These are phyloP conservation scores for Cladosporium velox DNA, from an alignment of 2,329 filamentous ascomycete genomes.

Conservation along the genomic window DNA sequence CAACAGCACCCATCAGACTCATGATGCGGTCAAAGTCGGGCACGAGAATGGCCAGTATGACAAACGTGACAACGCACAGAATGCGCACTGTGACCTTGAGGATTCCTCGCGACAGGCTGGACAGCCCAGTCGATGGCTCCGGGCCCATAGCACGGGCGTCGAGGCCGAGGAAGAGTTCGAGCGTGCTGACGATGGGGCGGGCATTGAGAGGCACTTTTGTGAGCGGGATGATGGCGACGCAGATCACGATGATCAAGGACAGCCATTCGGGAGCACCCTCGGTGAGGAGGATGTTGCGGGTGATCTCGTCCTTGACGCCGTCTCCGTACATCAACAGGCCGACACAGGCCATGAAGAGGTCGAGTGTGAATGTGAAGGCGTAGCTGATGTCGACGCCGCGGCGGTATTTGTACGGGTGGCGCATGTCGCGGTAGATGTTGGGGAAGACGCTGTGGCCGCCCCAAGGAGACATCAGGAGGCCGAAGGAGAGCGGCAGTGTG, in stretches of 20 bases:
- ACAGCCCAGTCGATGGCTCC: conserved; percentile 53
- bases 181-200: conserved; percentile 80
- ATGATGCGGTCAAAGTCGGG: conserved; percentile 88
- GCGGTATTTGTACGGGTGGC: conserved; percentile 78
- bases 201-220: conserved; percentile 76
- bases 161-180: conserved; percentile 78
- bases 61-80: conserved; percentile 67
- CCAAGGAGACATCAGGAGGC: conserved; percentile 83
- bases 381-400: conserved; percentile 78
- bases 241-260: conserved; percentile 78
- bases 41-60: conserved; percentile 71
- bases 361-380: conserved; percentile 78
- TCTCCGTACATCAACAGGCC: conserved; percentile 96
- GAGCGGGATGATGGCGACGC: conserved; percentile 88
- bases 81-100: conserved; percentile 66
- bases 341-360: conserved; percentile 76
- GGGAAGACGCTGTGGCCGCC: conserved; percentile 77
- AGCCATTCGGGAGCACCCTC: conserved; percentile 72
- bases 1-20: conserved; percentile 82
- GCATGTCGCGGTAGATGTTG: conserved; percentile 78
- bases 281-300: conserved; percentile 79
- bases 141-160: conserved; percentile 58
- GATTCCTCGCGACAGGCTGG: conserved; percentile 58
- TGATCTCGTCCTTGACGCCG: conserved; percentile 82
- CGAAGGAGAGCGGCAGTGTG: conserved; percentile 83